These are phyloP conservation scores for Macrolepiota fuliginosa DNA, from an alignment of 768 basidiomycete species.

Conservation along the genomic window DNA sequence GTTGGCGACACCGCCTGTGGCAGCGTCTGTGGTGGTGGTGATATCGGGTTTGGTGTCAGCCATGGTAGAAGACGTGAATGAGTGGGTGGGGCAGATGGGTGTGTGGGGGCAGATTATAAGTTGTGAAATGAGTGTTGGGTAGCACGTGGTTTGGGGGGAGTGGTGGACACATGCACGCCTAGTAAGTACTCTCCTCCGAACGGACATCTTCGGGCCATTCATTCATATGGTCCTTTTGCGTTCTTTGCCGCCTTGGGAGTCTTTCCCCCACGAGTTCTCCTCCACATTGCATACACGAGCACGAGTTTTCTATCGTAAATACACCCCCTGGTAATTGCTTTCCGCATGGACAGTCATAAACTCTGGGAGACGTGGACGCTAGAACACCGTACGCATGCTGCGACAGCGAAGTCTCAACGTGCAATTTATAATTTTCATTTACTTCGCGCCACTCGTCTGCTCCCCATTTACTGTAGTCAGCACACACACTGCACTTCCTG, in stretches of 20 bases:
- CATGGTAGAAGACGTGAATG: conserved; percentile 29
- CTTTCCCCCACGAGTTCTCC: conserved; percentile 4
- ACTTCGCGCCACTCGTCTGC: neutral
- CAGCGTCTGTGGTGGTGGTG: conserved; percentile 53
- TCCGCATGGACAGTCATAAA: conserved; percentile 1
- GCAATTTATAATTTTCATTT: neutral
- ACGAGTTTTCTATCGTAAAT: conserved; percentile 4
- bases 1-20: conserved; percentile 41
- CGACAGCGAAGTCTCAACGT: conserved; percentile 3
- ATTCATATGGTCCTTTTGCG: conserved; percentile 10
- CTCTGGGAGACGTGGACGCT: conserved; percentile 1
- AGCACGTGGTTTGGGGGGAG: conserved; percentile 9
- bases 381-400: conserved; percentile 7
- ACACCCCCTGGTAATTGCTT: neutral
- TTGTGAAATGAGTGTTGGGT: neutral
- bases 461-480: neutral
- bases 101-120: conserved; percentile 2
- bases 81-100: neutral
- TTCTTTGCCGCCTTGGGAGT: conserved; percentile 13
- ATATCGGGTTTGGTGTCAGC: conserved; percentile 54
- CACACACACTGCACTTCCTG: neutral
- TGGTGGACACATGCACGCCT: neutral
- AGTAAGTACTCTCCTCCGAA: neutral
- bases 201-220: conserved; percentile 6
- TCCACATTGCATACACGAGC: conserved; percentile 8